Conservation (phyloP, 78 protist species). For the Bodo saltans region DNA sequence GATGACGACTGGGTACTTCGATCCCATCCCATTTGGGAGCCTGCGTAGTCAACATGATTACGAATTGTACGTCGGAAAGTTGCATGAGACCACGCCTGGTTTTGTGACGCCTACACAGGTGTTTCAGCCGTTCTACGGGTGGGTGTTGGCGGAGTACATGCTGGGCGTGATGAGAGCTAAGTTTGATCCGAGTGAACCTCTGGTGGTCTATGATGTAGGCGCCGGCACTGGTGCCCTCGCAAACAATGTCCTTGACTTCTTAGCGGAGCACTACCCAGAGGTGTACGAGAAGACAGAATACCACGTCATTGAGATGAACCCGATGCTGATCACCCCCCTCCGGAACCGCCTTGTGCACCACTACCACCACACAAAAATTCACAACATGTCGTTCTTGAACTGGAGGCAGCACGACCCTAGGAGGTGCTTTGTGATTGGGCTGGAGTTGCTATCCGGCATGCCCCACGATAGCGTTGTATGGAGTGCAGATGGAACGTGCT, state of each 20-base stretch:
- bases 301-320: slow-evolving; percentile 13
- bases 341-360: background rate
- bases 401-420: background rate
- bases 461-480: background rate
- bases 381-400: background rate
- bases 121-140: background rate
- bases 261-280: slow-evolving; percentile 10
- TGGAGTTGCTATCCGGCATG: background rate
- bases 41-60: background rate
- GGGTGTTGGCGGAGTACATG: background rate
- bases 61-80: background rate
- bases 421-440: background rate
- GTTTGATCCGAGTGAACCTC: background rate
- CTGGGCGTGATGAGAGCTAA: background rate
- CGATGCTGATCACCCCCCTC: background rate
- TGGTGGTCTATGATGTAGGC: slow-evolving; percentile 4
- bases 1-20: background rate
- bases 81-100: background rate
- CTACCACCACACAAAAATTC: background rate
- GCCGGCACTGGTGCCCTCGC: background rate
- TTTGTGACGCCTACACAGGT: background rate
- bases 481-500: background rate
- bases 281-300: slow-evolving; percentile 2
- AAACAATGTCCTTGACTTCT: background rate
- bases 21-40: background rate